Base-by-base conservation (phyloP, 2,329 filamentous ascomycete species). In the Graphilbum ipis-grandicollis region DNA sequence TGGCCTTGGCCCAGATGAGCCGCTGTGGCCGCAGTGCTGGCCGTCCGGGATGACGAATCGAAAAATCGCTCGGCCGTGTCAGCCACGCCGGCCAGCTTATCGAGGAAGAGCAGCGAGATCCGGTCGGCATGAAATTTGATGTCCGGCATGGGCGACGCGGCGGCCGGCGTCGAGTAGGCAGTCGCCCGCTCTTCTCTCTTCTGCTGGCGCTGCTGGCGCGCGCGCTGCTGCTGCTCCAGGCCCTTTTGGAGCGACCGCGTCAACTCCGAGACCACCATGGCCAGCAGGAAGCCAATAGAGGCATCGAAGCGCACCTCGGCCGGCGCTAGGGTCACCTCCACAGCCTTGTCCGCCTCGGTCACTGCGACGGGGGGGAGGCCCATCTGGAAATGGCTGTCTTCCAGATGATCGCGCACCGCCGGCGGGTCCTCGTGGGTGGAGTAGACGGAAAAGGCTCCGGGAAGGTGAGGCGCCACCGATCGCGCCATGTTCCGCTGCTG, bases 391-490 rank as follows among this genome's bases (percentile, higher is more conserved):
- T 25, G 22, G 33, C 36, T 44, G 14, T 26, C 48, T 33, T 43
- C 36, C 42, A 48, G 43, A 37, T 32, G 42, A 2, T 31, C 19
- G 15, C 33, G 32, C 18, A 39, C 37, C 3, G 42, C 34, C 0
- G 39, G 22, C 29, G 29, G n/a, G 8, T 33, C 34, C 5, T 31
- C 40, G 14, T 36, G 19, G 4, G 42, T 29, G 12, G 44, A 53
- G 37, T 65, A 53, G 2, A 69, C 54, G 0, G 72, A 78, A 48
- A 78, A 78, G 3, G 73, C 64, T 1, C 73, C 75, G 2, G 73
- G 73, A 3, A 75, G 50, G 46, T 73, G 60, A 0, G 64, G 62
- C n/a, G 59, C 59, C 10, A 58, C 42, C 2, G 63, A 66, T 28
- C 48, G 53, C 0, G 49, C 39, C 48, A 63, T 39, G 9, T 47